Evolutionary conservation across 495 filamentous ascomycete genomes (phyloP), one percentile per base, ranked within the genome.

Genomic region (Hypoxylon trugodes): DNA sequence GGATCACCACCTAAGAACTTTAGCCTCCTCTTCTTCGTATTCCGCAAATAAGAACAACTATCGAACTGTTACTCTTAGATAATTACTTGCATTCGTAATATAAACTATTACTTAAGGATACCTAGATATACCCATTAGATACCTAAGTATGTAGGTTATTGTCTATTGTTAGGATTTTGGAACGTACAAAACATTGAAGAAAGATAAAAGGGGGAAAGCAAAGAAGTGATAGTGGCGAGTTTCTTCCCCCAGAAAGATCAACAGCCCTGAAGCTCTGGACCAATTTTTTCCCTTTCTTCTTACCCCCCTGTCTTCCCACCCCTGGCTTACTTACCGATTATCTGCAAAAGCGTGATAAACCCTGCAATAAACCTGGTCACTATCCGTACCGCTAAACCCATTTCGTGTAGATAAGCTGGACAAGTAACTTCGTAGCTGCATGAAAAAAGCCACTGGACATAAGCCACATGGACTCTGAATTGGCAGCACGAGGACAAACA

Each of bases 401-500:
- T 46, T 46, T 6, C 19, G 45, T 18, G 8, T 18, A 19, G 15
- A 32, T 47, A 47, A 47, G 25, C 43, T 47, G 4, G 28, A 30
- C 28, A 30, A 30, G 28, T 30, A 30, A 30, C 28, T n/a, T n/a
- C n/a, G n/a, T n/a, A n/a, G n/a, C n/a, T n/a, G n/a, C n/a, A n/a
- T n/a, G n/a, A n/a, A n/a, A 18, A 56, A 58, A 41, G 43, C 55
- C 30, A 56, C 40, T 56, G 15, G 33, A 35, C 19, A 59, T 13
- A 48, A 58, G 40, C 52, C 40, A 46, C 52, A 56, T 56, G 52
- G 52, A 16, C 28, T 46, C 10, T 13, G 37, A 55, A 40, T 30
- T 40, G 40, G 28, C 26, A 22, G 45, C 46, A 50, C 56, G 46
- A 25, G 46, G 37, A 51, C 56, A 59, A 36, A 50, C 53, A 58